Conservation (phyloP, 371 early-diverging fungal species). For the Mucor velutinosus region DNA sequence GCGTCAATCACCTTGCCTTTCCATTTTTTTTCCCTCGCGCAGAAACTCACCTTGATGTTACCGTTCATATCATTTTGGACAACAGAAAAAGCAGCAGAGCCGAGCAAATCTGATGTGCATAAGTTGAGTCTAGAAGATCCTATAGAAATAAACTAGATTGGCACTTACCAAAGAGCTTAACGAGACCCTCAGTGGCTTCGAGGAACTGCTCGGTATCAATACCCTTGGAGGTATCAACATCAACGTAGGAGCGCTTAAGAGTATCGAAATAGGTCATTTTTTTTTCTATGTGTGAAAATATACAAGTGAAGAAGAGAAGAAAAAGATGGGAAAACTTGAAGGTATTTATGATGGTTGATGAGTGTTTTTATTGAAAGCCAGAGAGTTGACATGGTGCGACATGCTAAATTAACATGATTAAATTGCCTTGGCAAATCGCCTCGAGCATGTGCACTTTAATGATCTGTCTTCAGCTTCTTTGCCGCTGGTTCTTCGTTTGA, state of each 20-base stretch:
- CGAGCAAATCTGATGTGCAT: conserved; percentile 61
- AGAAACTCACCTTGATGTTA: conserved; percentile 74
- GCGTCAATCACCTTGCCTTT: neutral
- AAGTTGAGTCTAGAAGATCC: neutral
- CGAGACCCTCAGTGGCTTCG: conserved; percentile 83
- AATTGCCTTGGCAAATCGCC: neutral
- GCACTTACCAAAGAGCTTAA: conserved; percentile 80
- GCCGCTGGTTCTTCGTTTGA: neutral
- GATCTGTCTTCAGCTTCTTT: neutral
- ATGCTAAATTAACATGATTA: neutral
- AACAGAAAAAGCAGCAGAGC: conserved; percentile 76
- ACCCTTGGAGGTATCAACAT: conserved; percentile 72
- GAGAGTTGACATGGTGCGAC: neutral
- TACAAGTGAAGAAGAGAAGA: neutral
- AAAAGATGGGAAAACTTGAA: neutral
- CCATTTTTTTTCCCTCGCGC: neutral
- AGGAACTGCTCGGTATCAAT: conserved; percentile 84
- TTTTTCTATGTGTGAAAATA: neutral
- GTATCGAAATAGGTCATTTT: conserved; percentile 66
- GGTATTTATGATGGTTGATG: neutral
- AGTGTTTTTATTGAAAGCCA: neutral
- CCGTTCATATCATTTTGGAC: conserved; percentile 91
- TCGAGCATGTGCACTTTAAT: neutral
- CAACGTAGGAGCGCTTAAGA: conserved; percentile 66
- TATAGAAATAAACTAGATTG: neutral